Conservation (phyloP, 768 basidiomycete species). For the Scleroderma bovista region DNA sequence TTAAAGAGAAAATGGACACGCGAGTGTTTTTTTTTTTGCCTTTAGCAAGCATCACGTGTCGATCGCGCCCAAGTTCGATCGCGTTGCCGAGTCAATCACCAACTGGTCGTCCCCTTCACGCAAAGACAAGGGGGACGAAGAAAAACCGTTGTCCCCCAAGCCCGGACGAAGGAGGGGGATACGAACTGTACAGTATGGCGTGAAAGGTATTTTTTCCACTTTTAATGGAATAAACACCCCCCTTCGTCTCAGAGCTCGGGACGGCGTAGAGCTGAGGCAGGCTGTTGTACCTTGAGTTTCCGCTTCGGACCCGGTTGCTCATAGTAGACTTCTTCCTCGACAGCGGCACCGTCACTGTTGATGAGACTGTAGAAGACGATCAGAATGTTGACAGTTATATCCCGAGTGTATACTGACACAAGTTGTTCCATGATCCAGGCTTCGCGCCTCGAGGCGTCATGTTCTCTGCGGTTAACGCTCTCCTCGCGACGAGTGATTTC, state of each 20-base stretch:
- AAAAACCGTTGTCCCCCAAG: constrained; percentile 80
- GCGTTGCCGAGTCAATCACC: constrained; percentile 30
- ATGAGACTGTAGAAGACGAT: constrained; percentile 43
- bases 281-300: constrained; percentile 88
- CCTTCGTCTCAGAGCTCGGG: constrained; percentile 96
- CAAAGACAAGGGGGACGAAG: constrained; percentile 72
- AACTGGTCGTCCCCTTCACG: constrained; percentile 34
- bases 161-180: constrained; percentile 83
- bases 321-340: constrained; percentile 80
- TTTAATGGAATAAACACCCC: constrained; percentile 43
- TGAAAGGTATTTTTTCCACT: constrained; percentile 16
- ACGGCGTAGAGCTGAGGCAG: constrained; percentile 72
- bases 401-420: constrained; percentile 48
- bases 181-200: constrained; percentile 62
- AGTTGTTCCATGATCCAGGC: constrained; percentile 92
- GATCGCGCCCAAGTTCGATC: constrained; percentile 30
- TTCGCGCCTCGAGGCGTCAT: constrained; percentile 83
- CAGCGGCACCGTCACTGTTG: constrained; percentile 59
- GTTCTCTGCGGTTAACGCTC: constrained; percentile 76
- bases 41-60: constrained; percentile 22
- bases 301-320: constrained; percentile 63
- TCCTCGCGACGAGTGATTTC: constrained; percentile 87
- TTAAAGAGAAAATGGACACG: constrained; percentile 22
- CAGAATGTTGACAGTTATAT: background rate
- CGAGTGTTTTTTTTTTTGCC: constrained; percentile 21